Conservation (phyloP, 331 rosid species). For the Cydonia oblonga region DNA sequence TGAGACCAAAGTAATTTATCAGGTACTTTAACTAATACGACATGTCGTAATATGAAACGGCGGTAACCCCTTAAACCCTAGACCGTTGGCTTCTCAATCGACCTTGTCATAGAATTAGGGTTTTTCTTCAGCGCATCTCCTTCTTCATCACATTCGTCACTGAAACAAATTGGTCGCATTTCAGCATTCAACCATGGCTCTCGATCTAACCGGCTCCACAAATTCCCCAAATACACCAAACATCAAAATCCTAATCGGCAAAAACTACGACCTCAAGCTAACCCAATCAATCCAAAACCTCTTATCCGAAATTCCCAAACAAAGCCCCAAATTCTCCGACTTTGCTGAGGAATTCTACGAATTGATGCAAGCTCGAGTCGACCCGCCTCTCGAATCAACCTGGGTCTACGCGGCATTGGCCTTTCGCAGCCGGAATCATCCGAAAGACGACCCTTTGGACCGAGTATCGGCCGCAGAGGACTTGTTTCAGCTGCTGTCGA, state of each 20-base stretch:
- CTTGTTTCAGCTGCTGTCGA: slow-evolving; percentile 41
- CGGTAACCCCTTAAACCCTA: slow-evolving; percentile 1
- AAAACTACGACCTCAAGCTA: slow-evolving; percentile 32
- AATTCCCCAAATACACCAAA: slow-evolving; percentile 4
- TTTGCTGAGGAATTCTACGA: slow-evolving; percentile 28
- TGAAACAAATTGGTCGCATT: not conserved
- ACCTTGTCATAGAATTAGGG: not conserved
- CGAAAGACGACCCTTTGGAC: slow-evolving; percentile 42
- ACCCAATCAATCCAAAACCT: slow-evolving; percentile 39
- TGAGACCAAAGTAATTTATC: too few relatives aligned
- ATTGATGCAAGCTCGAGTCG: slow-evolving; percentile 46
- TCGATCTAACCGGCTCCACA: slow-evolving; percentile 11
- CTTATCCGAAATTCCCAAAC: slow-evolving; percentile 27
- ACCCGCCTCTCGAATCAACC: slow-evolving; percentile 57
- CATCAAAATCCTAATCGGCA: slow-evolving; percentile 23
- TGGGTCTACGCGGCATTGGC: slow-evolving; percentile 55
- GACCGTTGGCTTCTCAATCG: too few relatives aligned
- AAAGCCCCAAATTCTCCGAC: slow-evolving; percentile 19
- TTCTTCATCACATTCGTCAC: not conserved
- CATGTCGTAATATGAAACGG: too few relatives aligned
- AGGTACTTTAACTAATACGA: too few relatives aligned
- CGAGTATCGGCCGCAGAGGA: slow-evolving; percentile 30
- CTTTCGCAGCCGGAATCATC: slow-evolving; percentile 22
- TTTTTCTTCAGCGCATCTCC: not conserved
- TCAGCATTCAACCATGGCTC: slow-evolving; percentile 15